Conservation (phyloP, 2,329 filamentous ascomycete species). For the Rugonectria rugulosa region DNA sequence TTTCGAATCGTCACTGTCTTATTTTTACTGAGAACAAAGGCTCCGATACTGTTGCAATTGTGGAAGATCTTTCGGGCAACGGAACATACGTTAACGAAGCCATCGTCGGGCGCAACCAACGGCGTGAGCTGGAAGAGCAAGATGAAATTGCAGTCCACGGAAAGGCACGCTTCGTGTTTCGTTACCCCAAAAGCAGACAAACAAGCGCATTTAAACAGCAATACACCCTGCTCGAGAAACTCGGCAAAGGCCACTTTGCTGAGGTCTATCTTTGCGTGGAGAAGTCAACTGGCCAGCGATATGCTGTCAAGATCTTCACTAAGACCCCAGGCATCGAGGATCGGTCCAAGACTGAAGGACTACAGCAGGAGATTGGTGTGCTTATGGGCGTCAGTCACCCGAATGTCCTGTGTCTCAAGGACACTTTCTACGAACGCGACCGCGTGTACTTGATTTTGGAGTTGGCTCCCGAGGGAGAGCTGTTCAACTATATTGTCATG, state of each 20-base stretch:
- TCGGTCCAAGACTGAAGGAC: constrained; percentile 79
- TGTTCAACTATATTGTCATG: constrained; percentile 94
- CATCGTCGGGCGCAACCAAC: constrained; percentile 89
- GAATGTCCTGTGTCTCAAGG: constrained; percentile 90
- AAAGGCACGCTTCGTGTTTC: constrained; percentile 87
- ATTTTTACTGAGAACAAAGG: constrained; percentile 69
- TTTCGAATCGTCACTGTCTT: constrained; percentile 86
- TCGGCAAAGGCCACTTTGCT: constrained; percentile 95
- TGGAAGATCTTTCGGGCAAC: constrained; percentile 95
- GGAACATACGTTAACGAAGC: constrained; percentile 96
- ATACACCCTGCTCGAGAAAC: constrained; percentile 82
- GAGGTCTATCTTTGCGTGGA: constrained; percentile 93
- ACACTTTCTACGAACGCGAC: constrained; percentile 91
- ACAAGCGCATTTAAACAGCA: constrained; percentile 85
- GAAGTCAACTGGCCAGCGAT: constrained; percentile 80
- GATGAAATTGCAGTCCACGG: constrained; percentile 91
- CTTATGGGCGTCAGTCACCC: constrained; percentile 97
- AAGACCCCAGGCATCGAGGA: constrained; percentile 85
- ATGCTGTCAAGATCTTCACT: constrained; percentile 94
- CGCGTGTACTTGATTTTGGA: constrained; percentile 93
- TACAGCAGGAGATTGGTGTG: constrained; percentile 96
- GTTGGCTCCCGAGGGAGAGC: constrained; percentile 87
- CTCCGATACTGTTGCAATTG: constrained; percentile 70
- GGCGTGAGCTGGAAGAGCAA: constrained; percentile 84
- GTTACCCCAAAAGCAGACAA: constrained; percentile 79